Percentiles rank a stretch among this genome's conserved stretches.
Evolutionary conservation across 768 basidiomycete genomes (phyloP).

Genomic region (Boletus subcaerulescens): DNA sequence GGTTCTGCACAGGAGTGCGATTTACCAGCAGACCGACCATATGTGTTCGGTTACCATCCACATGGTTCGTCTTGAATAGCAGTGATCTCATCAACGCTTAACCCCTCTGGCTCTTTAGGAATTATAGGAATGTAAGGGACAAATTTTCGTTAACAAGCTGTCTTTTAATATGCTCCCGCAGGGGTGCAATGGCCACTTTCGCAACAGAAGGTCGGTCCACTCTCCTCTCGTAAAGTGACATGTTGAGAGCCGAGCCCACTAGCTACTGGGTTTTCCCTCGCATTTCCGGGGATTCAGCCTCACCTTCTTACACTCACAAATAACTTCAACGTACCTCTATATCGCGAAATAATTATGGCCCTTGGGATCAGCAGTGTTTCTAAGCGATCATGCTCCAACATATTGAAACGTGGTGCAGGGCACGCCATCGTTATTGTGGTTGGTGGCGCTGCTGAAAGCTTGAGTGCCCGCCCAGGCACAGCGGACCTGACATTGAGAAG

Average conservation of each 20-base stretch:
- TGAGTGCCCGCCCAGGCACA: conserved; percentile 95
- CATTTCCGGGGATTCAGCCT: conserved; percentile 88
- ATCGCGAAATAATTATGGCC: conserved; percentile 85
- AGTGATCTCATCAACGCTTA: not conserved
- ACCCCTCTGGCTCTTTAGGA: conserved; percentile 43
- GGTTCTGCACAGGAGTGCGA: conserved; percentile 61
- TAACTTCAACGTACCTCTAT: conserved; percentile 91
- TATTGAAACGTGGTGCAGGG: conserved; percentile 59
- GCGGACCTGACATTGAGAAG: conserved; percentile 81
- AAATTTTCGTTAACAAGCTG: not conserved
- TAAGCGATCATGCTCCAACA: conserved; percentile 86
- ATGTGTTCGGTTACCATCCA: conserved; percentile 98
- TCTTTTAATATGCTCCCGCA: conserved; percentile 27
- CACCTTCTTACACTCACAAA: conserved; percentile 88
- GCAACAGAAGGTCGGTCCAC: conserved; percentile 76
- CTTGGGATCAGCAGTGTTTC: conserved; percentile 93
- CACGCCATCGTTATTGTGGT: conserved; percentile 91
- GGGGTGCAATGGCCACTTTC: conserved; percentile 95
- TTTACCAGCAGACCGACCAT: conserved; percentile 86
- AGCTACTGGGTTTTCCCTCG: conserved; percentile 88
- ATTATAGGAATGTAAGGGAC: conserved; percentile 92
- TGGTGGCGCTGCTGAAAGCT: conserved; percentile 92
- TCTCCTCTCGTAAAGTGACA: not conserved
- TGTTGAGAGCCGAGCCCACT: conserved; percentile 2
- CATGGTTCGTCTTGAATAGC: conserved; percentile 60